Base-by-base conservation (phyloP, 1,284 basidiomycete species). In the Tranzscheliella williamsii region DNA sequence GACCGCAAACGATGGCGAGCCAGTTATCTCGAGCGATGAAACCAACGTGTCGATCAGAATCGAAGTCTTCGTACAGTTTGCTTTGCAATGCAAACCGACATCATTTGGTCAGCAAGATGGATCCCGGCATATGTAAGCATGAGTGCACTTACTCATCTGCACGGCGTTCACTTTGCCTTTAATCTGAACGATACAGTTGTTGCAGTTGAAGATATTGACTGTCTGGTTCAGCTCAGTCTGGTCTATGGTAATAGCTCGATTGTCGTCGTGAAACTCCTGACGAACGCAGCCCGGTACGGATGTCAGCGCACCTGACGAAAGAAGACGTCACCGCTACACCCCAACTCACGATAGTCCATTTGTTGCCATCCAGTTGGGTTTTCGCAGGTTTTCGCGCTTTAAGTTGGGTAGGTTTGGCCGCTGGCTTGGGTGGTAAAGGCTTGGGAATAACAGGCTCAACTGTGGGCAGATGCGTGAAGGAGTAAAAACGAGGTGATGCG, bases 111-210 rank as follows among this genome's bases (percentile, higher is more conserved):
- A 29, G 27, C 27, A 11, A n/a, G 27, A 29, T n/a, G 27, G 27
- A 29, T 9, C 9, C 27, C 9, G 27, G 27, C n/a, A 29, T 11
- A 29, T 9, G 27, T 9, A n/a, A n/a, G 9, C 27, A 29, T n/a
- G 27, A 29, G 27, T 11, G n/a, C 8, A 81, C 86, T 72, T 73
- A 92, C 91, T 84, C 63, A 98, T 81, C 15, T 87, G 91, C 26
- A 98, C 86, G 4, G 92, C 93, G 74, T 98, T 99, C 70, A 92
- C 85, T 81, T 99, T 99, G 75, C 94, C 94, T 75, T 87, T 87
- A 77, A 99, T 82, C 49, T 89, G 80, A 42, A 99, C 82, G 1
- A 88, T 89, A n/a, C 85, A 84, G 72, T 87, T 88, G 81, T 92
- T 95, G 83, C 93, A 96, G 20, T 85, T 87, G 78, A 87, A 98